A percentile compares a stretch with the other conserved stretches of the same genome.
Conservation (phyloP, 2,329 filamentous ascomycete genomes). For the Hypoxylon sp. region DNA sequence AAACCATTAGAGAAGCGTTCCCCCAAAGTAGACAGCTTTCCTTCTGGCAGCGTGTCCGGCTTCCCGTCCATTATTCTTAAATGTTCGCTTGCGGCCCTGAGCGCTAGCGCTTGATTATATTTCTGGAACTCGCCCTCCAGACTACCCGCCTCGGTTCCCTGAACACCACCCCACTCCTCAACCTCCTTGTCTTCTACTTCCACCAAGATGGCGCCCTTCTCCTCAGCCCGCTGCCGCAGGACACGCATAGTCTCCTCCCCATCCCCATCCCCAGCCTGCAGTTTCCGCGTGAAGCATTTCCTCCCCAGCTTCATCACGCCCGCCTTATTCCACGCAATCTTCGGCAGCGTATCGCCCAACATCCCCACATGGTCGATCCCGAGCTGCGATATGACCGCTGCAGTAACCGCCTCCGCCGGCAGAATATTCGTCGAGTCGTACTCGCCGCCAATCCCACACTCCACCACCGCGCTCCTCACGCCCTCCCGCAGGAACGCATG, state of each 20-base stretch:
- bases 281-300: slow-evolving; percentile 73
- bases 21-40: slow-evolving; percentile 58
- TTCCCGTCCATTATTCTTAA: slow-evolving; percentile 56
- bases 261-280: slow-evolving; percentile 65
- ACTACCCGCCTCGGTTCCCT: slow-evolving; percentile 50
- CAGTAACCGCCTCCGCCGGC: slow-evolving; percentile 71
- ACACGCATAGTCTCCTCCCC: slow-evolving; percentile 59
- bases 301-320: slow-evolving; percentile 83
- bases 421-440: slow-evolving; percentile 94
- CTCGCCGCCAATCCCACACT: slow-evolving; percentile 95
- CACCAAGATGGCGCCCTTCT: slow-evolving; percentile 65
- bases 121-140: slow-evolving; percentile 69
- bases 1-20: slow-evolving; percentile 75
- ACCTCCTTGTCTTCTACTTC: slow-evolving; percentile 60
- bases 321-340: slow-evolving; percentile 93
- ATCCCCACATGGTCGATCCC: slow-evolving; percentile 89
- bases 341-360: slow-evolving; percentile 82
- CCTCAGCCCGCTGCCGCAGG: slow-evolving; percentile 70
- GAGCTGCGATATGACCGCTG: slow-evolving; percentile 81
- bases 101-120: slow-evolving; percentile 71
- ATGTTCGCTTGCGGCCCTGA: slow-evolving; percentile 70
- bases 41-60: slow-evolving; percentile 21
- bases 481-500: slow-evolving; percentile 84
- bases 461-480: slow-evolving; percentile 84
- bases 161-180: slow-evolving; percentile 60